A percentile compares a stretch with the other conserved stretches of the same genome.
Evolutionary conservation across 2,329 filamentous ascomycete species (phyloP).

Genomic region (Exophiala lecanii-corni): DNA sequence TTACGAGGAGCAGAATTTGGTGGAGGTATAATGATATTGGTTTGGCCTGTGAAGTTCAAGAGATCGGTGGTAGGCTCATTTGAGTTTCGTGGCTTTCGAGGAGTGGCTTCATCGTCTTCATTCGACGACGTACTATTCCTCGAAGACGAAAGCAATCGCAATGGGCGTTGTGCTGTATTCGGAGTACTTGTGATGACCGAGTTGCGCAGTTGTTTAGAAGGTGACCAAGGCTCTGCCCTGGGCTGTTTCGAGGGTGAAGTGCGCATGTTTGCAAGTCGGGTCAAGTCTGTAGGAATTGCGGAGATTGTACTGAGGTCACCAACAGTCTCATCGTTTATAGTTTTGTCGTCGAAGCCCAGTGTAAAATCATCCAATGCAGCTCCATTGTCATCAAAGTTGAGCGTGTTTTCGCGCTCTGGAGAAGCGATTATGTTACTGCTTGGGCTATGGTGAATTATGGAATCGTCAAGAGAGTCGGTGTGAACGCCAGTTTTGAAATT

Average conservation of each 20-base stretch:
- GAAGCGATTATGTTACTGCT: constrained; percentile 9
- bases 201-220: constrained; percentile 36
- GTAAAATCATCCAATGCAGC: constrained; percentile 24
- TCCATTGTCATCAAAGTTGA: constrained; percentile 6
- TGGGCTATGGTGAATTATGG: constrained; percentile 18
- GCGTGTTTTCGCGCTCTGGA: constrained; percentile 11
- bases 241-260: constrained; percentile 55
- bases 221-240: constrained; percentile 38
- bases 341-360: constrained; percentile 26
- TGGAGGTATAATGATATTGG: constrained; percentile 49
- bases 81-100: constrained; percentile 44
- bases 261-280: constrained; percentile 70
- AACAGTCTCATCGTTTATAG: constrained; percentile 33
- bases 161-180: constrained; percentile 36
- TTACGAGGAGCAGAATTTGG: constrained; percentile 43
- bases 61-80: constrained; percentile 65
- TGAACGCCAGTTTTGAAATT: constrained; percentile 37
- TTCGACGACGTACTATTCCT: constrained; percentile 30
- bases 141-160: constrained; percentile 34
- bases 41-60: constrained; percentile 83
- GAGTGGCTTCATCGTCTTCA: constrained; percentile 38
- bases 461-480: constrained; percentile 25
- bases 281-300: constrained; percentile 75
- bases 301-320: constrained; percentile 77
- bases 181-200: constrained; percentile 44